Conservation (phyloP, 2,329 filamentous ascomycete species). For the Xylaria sp. region DNA sequence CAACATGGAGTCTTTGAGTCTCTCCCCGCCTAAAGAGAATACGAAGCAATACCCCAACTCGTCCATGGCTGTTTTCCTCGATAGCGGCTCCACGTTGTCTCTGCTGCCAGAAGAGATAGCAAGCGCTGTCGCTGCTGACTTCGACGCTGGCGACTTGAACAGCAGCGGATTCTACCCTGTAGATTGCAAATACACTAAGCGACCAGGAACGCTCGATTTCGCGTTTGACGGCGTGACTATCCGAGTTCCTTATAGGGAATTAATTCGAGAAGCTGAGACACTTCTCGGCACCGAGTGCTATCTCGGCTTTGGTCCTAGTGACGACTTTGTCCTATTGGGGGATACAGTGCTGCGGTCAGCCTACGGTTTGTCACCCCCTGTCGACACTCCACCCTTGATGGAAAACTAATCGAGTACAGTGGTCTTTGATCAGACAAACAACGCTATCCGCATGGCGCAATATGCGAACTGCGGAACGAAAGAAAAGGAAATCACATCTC, state of each 20-base stretch:
- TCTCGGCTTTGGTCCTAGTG: conserved; percentile 45
- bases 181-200: conserved; percentile 39
- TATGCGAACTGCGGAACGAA: conserved; percentile 47
- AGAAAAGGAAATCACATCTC: conserved; percentile 36
- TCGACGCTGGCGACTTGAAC: conserved; percentile 39
- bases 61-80: conserved; percentile 56
- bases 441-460: conserved; percentile 45
- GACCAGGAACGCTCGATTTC: conserved; percentile 45
- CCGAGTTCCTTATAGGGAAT: conserved; percentile 45
- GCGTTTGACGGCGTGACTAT: conserved; percentile 45
- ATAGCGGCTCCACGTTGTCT: conserved; percentile 65
- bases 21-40: conserved; percentile 36
- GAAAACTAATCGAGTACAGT: conserved; percentile 27
- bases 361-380: conserved; percentile 37
- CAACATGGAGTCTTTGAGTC: conserved; percentile 40
- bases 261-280: conserved; percentile 37
- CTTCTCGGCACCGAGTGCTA: conserved; percentile 37
- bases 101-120: conserved; percentile 57
- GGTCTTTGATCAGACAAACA: conserved; percentile 48
- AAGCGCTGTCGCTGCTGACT: conserved; percentile 43
- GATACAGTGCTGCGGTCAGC: conserved; percentile 54
- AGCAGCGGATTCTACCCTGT: conserved; percentile 42
- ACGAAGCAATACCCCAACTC: conserved; percentile 35
- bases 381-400: not conserved
- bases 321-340: conserved; percentile 49